Conservation (phyloP, 257 asterid genomes). For the Solanum tarapatanum region DNA sequence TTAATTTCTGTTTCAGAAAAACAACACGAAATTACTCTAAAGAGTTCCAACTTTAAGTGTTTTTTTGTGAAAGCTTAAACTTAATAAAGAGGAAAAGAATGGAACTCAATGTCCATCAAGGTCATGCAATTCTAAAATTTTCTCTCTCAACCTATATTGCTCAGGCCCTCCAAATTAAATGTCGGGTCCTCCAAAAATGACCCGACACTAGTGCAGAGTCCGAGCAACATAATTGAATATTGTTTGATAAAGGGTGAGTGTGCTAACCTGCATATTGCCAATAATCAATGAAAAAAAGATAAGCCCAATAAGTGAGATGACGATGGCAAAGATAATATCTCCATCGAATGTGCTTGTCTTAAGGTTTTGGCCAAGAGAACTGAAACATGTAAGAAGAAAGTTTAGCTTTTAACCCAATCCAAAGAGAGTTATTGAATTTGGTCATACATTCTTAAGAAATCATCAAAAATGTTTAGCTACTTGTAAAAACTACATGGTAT, state of each 20-base stretch:
- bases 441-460: not conserved
- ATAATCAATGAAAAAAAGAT: not conserved
- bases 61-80: not conserved
- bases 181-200: too few species aligned
- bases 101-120: not conserved
- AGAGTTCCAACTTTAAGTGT: not conserved
- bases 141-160: too few species aligned
- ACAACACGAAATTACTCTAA: not conserved
- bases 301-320: constrained; percentile 16
- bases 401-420: not conserved
- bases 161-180: too few species aligned
- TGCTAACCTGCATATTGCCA: not conserved
- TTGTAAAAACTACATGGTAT: not conserved
- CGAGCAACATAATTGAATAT: too few species aligned
- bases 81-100: not conserved
- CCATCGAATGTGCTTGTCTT: constrained; percentile 6
- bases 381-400: not conserved
- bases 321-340: constrained; percentile 17
- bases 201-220: too few species aligned
- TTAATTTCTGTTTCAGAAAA: not conserved
- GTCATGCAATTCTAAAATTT: too few species aligned
- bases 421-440: not conserved
- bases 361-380: constrained; percentile 31
- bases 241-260: not conserved
- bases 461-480: not conserved